Base-by-base conservation (phyloP, 2,329 filamentous ascomycete species). In the Nakataea oryzae region DNA sequence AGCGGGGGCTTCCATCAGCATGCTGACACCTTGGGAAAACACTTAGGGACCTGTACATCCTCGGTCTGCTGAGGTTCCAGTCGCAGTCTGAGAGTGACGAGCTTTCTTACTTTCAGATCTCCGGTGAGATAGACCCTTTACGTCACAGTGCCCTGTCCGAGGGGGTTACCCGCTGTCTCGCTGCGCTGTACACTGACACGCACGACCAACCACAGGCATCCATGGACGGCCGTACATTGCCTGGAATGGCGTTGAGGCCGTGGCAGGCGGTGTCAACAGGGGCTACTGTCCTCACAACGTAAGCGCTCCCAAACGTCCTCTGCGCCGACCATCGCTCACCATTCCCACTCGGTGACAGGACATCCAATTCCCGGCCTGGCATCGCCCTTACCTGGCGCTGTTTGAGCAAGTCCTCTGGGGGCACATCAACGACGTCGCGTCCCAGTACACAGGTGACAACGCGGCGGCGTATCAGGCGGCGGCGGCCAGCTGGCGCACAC, bases 381-480 rank as follows among this genome's bases (percentile, higher is more conserved):
- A 84, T 69, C 77, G 81, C 17, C 76, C 79, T 8, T 82, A 79
- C 61, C 67, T 82, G 56, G 70, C 75, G 9, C 71, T 82, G 12
- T 82, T 74, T 63, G 82, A 84, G 79, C 80, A 83, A 78, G 66
- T 74, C 14, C 72, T 84, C 9, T 76, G 78, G 24, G 66, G 69
- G 1, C 71, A 79, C 55, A 75, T 79, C 55, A 75, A 76, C 66
- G 67, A 66, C 2, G 75, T 82, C 30, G 80, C 80, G 8, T 65
- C 68, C 8, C 67, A 70, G n/a, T 81, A 81, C 65, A 73, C 71
- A 14, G 63, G 65, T 61, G 54, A 65, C 32, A 63, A 73, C 68
- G 65, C 73, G 67, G 59, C 63, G 47, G 58, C 63, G 63, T 82
- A 81, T 62, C 65, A 67, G 21, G 62, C 70, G 2, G 79, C 79